phyloP scores from a whole-genome alignment of 495 filamentous ascomycete species.

The Penicillium manginii region DNA sequence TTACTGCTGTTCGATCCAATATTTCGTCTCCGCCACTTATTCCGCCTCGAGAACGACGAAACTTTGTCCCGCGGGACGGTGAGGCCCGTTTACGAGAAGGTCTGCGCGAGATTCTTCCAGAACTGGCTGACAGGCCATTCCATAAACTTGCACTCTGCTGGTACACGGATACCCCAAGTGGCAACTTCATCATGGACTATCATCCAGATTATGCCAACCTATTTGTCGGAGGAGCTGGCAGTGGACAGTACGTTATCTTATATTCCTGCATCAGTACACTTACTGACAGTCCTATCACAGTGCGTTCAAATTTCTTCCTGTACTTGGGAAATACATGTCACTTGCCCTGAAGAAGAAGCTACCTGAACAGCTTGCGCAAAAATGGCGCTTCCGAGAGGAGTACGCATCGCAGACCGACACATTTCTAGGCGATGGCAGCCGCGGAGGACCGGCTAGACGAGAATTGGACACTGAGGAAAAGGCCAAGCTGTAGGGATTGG shows the following conservation, averaged over 20 bases:
- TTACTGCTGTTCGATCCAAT: slow-evolving; percentile 1
- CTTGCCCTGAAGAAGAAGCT: slow-evolving; percentile 8
- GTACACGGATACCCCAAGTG: slow-evolving; percentile 29
- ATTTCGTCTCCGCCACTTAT: slow-evolving; percentile 13
- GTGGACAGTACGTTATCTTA: slow-evolving; percentile 24
- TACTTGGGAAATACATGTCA: background rate
- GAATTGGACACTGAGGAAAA: slow-evolving; percentile 15
- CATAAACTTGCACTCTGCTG: slow-evolving; percentile 49
- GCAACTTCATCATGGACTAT: slow-evolving; percentile 28
- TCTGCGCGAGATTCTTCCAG: slow-evolving; percentile 59
- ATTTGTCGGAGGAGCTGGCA: slow-evolving; percentile 18
- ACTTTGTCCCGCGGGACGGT: slow-evolving; percentile 18
- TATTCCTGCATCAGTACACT: background rate
- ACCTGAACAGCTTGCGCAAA: slow-evolving; percentile 6
- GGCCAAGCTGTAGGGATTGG: slow-evolving; percentile 9
- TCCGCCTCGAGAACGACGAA: slow-evolving; percentile 15
- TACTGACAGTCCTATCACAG: background rate
- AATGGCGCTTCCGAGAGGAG: slow-evolving; percentile 19
- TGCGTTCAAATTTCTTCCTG: slow-evolving; percentile 20
- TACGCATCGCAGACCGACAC: slow-evolving; percentile 6
- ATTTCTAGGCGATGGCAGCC: slow-evolving; percentile 21
- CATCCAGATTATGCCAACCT: slow-evolving; percentile 20
- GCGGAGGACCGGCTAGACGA: slow-evolving; percentile 21
- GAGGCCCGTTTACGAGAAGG: slow-evolving; percentile 43
- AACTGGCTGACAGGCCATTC: slow-evolving; percentile 61